Evolutionary conservation across 164 flowering plant genomes (phyloP).

Genomic region (Nymphaea colorata): DNA sequence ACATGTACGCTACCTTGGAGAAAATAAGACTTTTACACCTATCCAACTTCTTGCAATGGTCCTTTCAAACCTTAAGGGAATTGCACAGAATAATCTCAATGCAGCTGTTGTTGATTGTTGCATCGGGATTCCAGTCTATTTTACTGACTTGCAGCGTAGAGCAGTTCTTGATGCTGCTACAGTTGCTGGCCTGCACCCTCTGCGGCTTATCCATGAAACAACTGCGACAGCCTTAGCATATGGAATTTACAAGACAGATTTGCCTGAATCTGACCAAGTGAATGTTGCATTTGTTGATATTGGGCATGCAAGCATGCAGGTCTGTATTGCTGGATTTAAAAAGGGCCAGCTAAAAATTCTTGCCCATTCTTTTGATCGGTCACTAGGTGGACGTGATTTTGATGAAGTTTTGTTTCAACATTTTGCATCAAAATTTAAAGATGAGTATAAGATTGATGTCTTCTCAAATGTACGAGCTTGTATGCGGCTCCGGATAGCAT

Average conservation of each 20-base stretch:
- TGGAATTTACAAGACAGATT: conserved; percentile 91
- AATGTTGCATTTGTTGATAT: conserved; percentile 86
- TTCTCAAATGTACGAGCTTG: conserved; percentile 69
- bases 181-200: conserved; percentile 82
- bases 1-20: conserved; percentile 69
- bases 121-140: conserved; percentile 86
- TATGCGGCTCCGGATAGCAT: conserved; percentile 56
- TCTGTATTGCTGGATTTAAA: conserved; percentile 78
- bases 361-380: conserved; percentile 65
- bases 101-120: conserved; percentile 91
- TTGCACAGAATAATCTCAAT: conserved; percentile 87
- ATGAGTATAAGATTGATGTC: conserved; percentile 79
- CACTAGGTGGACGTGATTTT: conserved; percentile 80
- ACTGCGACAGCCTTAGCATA: conserved; percentile 88
- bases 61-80: conserved; percentile 60
- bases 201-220: conserved; percentile 67
- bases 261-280: conserved; percentile 68
- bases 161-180: conserved; percentile 90
- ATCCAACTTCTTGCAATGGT: conserved; percentile 83
- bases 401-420: conserved; percentile 77
- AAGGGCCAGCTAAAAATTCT: conserved; percentile 73
- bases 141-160: conserved; percentile 84
- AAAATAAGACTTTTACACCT: conserved; percentile 58
- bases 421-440: conserved; percentile 69
- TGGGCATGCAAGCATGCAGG: conserved; percentile 90